Conservation (phyloP, 345 rosid genomes). For the Rhodamnia rubescens region DNA sequence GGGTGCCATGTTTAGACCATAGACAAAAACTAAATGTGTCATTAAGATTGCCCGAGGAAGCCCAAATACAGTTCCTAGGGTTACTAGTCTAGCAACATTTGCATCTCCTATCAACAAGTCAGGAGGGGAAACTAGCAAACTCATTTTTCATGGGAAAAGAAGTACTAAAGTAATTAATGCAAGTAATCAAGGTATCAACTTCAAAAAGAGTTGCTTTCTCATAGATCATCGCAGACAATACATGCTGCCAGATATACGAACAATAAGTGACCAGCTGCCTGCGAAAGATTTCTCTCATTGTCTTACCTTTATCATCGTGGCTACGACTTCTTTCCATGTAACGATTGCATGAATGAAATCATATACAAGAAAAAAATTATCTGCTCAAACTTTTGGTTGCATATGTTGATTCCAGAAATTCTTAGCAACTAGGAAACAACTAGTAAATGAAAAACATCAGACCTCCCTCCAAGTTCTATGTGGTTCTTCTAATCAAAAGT, state of each 20-base stretch:
- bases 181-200: not conserved
- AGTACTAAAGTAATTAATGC: not conserved
- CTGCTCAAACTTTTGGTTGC: not conserved
- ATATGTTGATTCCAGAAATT: no score
- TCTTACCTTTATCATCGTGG: not conserved
- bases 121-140: not conserved
- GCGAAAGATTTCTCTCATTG: no score
- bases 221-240: no score
- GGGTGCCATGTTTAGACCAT: not conserved
- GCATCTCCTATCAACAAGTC: not conserved
- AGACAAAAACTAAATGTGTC: not conserved
- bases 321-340: not conserved
- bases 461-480: no score
- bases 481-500: no score
- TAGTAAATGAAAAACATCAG: no score
- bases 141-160: not conserved
- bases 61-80: not conserved
- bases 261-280: not conserved
- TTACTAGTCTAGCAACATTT: not conserved
- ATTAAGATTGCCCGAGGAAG: not conserved
- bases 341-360: no score
- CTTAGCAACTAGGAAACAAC: no score
- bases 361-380: no score
- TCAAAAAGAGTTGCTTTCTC: not conserved
- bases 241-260: no score